Base-by-base conservation (phyloP, 2,329 filamentous ascomycete species). In the Fusarium sp. region DNA sequence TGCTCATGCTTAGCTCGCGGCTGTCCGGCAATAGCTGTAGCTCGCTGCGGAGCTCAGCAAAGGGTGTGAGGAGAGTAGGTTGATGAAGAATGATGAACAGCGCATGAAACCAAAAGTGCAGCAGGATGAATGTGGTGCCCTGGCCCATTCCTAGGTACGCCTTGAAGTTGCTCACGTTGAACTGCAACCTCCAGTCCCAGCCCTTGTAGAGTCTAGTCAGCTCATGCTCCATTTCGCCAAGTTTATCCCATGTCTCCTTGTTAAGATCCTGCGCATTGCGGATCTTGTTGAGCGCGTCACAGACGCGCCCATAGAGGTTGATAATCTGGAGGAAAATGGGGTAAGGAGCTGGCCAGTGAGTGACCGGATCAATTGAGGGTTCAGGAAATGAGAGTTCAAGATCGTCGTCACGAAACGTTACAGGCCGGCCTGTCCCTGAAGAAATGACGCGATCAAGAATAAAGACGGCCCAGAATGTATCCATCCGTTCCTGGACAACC, bases 401-500 rank as follows among this genome's bases (percentile, higher is more conserved):
- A 75, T 97, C 94, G 69, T 94, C 92, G 78, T 97, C 94, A 58
- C 93, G 91, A 34, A 97, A 87, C 0, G 94, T 97, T 13, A 96
- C 94, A 1, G 94, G 93, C 18, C 94, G 88, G 11, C 95, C 95
- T 0, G 94, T 96, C 0, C 94, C 94, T 0, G 93, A 96, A 0
- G 94, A 97, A 29, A 97, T 96, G 70, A 96, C 92, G 22, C 94
- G 89, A 78, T 98, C 94, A 2, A 97, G 88, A 73, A 97, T 92
- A 81, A 97, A 97, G 13, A 97, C 93, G 5, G 94, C 92, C 94
- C 94, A 98, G 75, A 97, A 95, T 0, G 94, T 96, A 77, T 97
- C 94, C 50, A 94, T 91, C 18, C 94, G 90, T 79, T 97, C 94
- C 72, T 94, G 91, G 76, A 97, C 94, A 5, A 93, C 89, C 77